Evolutionary conservation across 805 yeast species (phyloP), one percentile per base, ranked within the genome.

Genomic region (Candida hungchunana): DNA sequence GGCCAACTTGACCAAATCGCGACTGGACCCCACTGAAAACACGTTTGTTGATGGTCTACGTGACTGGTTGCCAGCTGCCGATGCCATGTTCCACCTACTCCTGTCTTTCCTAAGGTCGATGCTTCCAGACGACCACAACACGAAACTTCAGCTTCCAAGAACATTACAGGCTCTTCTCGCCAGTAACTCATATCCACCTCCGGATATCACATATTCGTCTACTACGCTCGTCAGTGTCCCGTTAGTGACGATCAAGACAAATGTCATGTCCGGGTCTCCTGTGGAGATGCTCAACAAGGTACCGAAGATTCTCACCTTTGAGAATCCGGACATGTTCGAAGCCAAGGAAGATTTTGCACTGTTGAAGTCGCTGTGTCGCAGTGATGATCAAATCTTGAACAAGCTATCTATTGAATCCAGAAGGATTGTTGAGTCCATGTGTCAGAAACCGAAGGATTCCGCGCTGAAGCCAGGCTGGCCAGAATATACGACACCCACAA

Each of bases 51-150:
- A 82, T 43, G 96, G 95, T 3, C 57, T 86, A 37, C 73, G 75
- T 29, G 72, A 74, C 30, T 87, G 95, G 95, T 65, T 79, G 27
- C 77, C 83, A 3, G 85, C 88, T 3, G 79, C 93, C 5, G 86
- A 84, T 54, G 96, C 96, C 0, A 73, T 86, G 62, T 82, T 84
- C 51, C 97, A 88, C 58, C 59, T 88, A 21, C 65, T 86, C 17
- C 60, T 86, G 22, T 73, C 95, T 2, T 88, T 86, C 50, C 60
- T 88, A 40, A 71, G 89, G 43, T 78, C 94, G 14, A 81, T 84
- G 78, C 69, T 85, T 18, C 82, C 86, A 1, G 71, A 73, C 35
- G 85, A 77, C 42, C 67, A 72, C 32, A 77, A 73, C 24, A 63
- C 67, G 18, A 65, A 75, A 19, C 53, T 72, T 25, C 73, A 69